Percentiles rank a stretch among this genome's conserved stretches.
Evolutionary conservation across 192 early-diverging fungal species (phyloP).

Genomic region (Lobulomyces angularis): DNA sequence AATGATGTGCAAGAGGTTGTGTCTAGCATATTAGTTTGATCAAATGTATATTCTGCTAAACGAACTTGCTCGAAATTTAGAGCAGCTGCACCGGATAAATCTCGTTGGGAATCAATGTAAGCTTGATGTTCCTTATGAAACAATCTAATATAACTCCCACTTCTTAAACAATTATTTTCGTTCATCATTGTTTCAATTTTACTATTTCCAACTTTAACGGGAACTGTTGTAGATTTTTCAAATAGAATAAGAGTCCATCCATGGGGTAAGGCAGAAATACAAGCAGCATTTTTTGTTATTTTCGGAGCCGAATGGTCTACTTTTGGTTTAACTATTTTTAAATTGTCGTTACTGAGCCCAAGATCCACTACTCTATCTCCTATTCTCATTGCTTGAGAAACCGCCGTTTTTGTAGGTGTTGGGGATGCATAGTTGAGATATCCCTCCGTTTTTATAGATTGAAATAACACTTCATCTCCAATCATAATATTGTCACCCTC

Average conservation of each 20-base stretch:
- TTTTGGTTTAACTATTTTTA: background rate
- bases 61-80: slow-evolving; percentile 11
- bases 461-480: slow-evolving; percentile 15
- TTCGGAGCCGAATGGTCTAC: background rate
- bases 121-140: slow-evolving; percentile 22
- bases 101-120: slow-evolving; percentile 5
- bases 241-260: slow-evolving; percentile 20
- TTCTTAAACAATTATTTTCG: too few species aligned
- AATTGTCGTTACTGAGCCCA: background rate
- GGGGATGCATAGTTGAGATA: slow-evolving; percentile 9
- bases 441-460: slow-evolving; percentile 15
- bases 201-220: too few species aligned
- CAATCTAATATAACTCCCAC: slow-evolving; percentile 16
- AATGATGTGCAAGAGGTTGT: slow-evolving; percentile 12
- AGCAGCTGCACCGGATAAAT: slow-evolving; percentile 3
- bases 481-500: slow-evolving; percentile 22
- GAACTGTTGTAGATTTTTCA: too few species aligned
- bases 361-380: too few species aligned
- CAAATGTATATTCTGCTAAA: slow-evolving; percentile 13
- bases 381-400: too few species aligned
- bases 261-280: slow-evolving; percentile 5
- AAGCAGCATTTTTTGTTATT: slow-evolving; percentile 13
- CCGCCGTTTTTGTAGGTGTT: too few species aligned
- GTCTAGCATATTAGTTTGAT: slow-evolving; percentile 21
- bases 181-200: too few species aligned